Base-by-base conservation (phyloP, 2,329 filamentous ascomycete genomes). In the Aspergillus sp. region DNA sequence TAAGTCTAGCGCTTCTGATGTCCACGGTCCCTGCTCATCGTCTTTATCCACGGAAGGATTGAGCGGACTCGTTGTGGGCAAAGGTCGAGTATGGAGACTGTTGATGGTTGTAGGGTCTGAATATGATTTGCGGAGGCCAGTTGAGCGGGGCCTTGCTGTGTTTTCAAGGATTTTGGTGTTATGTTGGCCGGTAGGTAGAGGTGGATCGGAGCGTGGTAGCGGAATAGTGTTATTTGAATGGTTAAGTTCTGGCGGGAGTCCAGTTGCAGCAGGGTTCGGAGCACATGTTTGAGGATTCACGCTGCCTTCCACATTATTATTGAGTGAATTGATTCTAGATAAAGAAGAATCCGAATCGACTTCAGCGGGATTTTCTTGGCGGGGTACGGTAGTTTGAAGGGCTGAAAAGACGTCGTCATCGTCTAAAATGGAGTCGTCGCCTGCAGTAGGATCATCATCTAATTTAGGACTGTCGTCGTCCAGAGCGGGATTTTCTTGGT, bases 1-100 rank as follows among this genome's bases (percentile, higher is more conserved):
- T 19, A 78, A 64, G 63, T 77, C 73, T 24, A 75, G 63, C 13
- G 75, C 75, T 59, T 78, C 75, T 0, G 66, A 64, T 5, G 75
- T 77, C 75, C 75, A 78, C 0, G 75, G 75, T 0, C 75, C 75
- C 57, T 72, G 65, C 42, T 75, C 73, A 5, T 57, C 41, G 8
- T 47, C 56, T 19, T 59, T 61, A 8, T 64, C 58, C 22, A 65
- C 61, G 15, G 45, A 17, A 9, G 57, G 51, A 44, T 64, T 64
- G 4, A 65, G 59, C 8, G 66, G 61, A 22, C 57, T 53, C 22
- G 51, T 62, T 17, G 61, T 62, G 8, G 63, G 52, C 8, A 61
- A 59, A 15, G 67, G 51, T 15, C 62, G 56, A 2, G 49, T 24
- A 42, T 59, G 62, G 5, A 58, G 41, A 17, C 50, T 42, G 22